Evolutionary conservation across 768 basidiomycete species (phyloP).

Genomic region (Phaeotremella fagi): DNA sequence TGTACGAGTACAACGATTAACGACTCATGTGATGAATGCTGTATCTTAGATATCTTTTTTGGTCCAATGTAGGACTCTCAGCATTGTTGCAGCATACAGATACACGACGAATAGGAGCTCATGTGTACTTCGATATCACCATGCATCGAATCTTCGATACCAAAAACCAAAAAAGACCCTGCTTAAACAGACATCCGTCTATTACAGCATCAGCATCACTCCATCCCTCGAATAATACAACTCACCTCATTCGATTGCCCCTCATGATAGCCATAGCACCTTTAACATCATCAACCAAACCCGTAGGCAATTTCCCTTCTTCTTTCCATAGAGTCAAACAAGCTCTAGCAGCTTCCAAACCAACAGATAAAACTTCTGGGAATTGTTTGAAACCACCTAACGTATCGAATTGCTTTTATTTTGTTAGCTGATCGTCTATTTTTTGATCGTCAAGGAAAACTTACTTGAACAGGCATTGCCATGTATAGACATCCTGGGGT

Average conservation of each 20-base stretch:
- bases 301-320: constrained; percentile 75
- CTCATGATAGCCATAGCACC: constrained; percentile 47
- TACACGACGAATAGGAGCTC: too few species aligned
- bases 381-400: constrained; percentile 77
- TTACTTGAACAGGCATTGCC: constrained; percentile 86
- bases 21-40: too few species aligned
- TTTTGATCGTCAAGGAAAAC: constrained; percentile 2
- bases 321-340: constrained; percentile 73
- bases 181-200: constrained; percentile 21
- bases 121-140: too few species aligned
- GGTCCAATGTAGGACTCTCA: too few species aligned
- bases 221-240: not conserved
- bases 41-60: too few species aligned
- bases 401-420: constrained; percentile 67
- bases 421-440: not conserved
- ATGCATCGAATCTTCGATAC: too few species aligned
- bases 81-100: too few species aligned
- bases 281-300: constrained; percentile 56
- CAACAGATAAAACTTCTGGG: constrained; percentile 78
- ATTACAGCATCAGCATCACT: not conserved
- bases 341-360: constrained; percentile 67
- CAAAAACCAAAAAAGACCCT: too few species aligned
- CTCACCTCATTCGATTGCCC: constrained; percentile 24
- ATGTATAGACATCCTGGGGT: constrained; percentile 85
- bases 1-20: too few species aligned